Evolutionary conservation across 2,329 filamentous ascomycete genomes (phyloP).

Genomic region (Venturia oleaginea): DNA sequence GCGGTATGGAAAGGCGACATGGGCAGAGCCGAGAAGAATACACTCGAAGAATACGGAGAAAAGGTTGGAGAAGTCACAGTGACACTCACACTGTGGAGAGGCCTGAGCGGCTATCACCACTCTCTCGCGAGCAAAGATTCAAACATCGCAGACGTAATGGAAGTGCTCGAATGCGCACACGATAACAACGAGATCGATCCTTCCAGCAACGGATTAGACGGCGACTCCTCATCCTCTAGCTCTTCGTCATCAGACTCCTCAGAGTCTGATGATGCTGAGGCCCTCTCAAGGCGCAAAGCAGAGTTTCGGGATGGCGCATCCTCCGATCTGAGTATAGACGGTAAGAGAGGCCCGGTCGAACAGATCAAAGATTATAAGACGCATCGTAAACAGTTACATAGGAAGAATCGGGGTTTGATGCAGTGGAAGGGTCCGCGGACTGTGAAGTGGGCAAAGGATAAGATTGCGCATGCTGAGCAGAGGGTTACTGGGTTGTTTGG

Average conservation of each 20-base stretch:
- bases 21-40: conserved; percentile 41
- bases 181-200: conserved; percentile 42
- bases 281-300: conserved; percentile 22
- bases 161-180: conserved; percentile 52
- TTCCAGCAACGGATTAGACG: conserved; percentile 20
- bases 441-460: conserved; percentile 50
- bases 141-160: conserved; percentile 51
- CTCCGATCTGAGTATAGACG: conserved; percentile 23
- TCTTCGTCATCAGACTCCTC: conserved; percentile 18
- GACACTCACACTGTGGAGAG: conserved; percentile 51
- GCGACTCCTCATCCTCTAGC: conserved; percentile 1
- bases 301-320: conserved; percentile 17
- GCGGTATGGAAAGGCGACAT: conserved; percentile 60
- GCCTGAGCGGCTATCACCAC: conserved; percentile 51
- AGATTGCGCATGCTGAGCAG: conserved; percentile 42
- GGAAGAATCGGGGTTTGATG: conserved; percentile 62
- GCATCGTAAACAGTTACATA: conserved; percentile 51
- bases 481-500: conserved; percentile 42
- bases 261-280: conserved; percentile 18
- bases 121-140: conserved; percentile 44
- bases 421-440: conserved; percentile 55
- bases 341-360: conserved; percentile 39
- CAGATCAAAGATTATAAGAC: conserved; percentile 52
- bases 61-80: conserved; percentile 50
- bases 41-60: conserved; percentile 46